Percentiles rank a stretch among this genome's conserved stretches.
phyloP scores from a whole-genome alignment of 169 alveolate species.

The Plasmodium sp. region DNA sequence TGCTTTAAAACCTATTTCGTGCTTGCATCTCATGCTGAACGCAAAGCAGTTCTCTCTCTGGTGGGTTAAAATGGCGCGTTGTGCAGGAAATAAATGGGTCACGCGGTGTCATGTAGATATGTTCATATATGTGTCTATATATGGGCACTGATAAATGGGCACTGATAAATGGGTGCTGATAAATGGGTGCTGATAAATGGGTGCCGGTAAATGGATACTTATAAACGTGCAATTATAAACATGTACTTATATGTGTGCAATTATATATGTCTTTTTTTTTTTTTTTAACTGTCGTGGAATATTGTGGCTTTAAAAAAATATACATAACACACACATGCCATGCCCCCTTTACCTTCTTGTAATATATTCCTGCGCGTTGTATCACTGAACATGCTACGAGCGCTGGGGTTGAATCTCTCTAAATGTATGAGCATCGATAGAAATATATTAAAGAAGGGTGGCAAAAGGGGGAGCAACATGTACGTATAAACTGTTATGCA shows the following conservation, averaged over 20 bases:
- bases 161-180: background rate
- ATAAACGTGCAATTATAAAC: background rate
- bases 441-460: constrained; percentile 17
- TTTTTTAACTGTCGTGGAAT: background rate
- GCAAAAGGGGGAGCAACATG: background rate
- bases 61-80: background rate
- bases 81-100: background rate
- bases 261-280: background rate
- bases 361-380: constrained; percentile 19
- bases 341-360: constrained; percentile 13
- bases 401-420: constrained; percentile 3
- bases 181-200: background rate
- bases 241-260: background rate
- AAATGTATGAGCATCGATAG: constrained; percentile 6
- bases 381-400: background rate
- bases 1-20: background rate
- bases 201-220: background rate
- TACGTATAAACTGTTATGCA: constrained; percentile 16
- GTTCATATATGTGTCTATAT: background rate
- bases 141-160: background rate
- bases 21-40: background rate
- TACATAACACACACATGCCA: constrained; percentile 18
- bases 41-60: background rate
- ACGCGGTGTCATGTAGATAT: background rate
- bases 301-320: constrained; percentile 17